A percentile compares a stretch with the other conserved stretches of the same genome.
phyloP scores from a whole-genome alignment of 2,329 filamentous ascomycete genomes.

The Ramularia collo-cygni region DNA sequence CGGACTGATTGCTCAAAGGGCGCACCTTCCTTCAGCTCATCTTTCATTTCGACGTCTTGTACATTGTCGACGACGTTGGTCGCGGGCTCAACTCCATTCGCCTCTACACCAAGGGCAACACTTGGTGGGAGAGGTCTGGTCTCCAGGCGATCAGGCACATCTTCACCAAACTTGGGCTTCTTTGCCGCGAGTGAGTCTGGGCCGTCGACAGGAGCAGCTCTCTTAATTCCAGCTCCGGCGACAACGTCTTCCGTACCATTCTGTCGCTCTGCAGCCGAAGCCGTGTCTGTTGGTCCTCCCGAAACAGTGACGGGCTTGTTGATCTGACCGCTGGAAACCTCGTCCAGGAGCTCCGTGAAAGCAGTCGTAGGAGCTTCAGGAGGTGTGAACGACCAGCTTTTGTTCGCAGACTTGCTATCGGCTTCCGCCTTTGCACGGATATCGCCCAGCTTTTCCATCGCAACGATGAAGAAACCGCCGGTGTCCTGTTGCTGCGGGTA shows the following conservation, averaged over 20 bases:
- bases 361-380: slow-evolving; percentile 18
- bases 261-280: slow-evolving; percentile 13
- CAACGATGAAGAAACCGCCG: slow-evolving; percentile 94
- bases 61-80: slow-evolving; percentile 5
- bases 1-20: slow-evolving; percentile 21
- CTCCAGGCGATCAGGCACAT: slow-evolving; percentile 17
- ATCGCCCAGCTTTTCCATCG: slow-evolving; percentile 84
- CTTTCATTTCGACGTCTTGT: slow-evolving; percentile 8
- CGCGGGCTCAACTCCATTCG: slow-evolving; percentile 13
- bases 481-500: slow-evolving; percentile 96
- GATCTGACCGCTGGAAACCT: slow-evolving; percentile 29
- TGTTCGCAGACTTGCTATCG: slow-evolving; percentile 39
- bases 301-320: slow-evolving; percentile 13
- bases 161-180: slow-evolving; percentile 22
- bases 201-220: slow-evolving; percentile 35
- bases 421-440: slow-evolving; percentile 71
- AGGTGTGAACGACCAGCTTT: slow-evolving; percentile 24
- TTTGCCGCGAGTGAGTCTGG: slow-evolving; percentile 33
- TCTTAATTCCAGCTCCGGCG: slow-evolving; percentile 27
- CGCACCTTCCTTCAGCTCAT: slow-evolving; percentile 19
- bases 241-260: slow-evolving; percentile 12
- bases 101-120: slow-evolving; percentile 13
- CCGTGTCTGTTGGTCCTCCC: slow-evolving; percentile 4
- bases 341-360: slow-evolving; percentile 36
- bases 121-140: slow-evolving; percentile 20